Evolutionary conservation across 306 rosid species (phyloP), one percentile per base, ranked within the genome.

Genomic region (Glycyrrhiza uralensis): DNA sequence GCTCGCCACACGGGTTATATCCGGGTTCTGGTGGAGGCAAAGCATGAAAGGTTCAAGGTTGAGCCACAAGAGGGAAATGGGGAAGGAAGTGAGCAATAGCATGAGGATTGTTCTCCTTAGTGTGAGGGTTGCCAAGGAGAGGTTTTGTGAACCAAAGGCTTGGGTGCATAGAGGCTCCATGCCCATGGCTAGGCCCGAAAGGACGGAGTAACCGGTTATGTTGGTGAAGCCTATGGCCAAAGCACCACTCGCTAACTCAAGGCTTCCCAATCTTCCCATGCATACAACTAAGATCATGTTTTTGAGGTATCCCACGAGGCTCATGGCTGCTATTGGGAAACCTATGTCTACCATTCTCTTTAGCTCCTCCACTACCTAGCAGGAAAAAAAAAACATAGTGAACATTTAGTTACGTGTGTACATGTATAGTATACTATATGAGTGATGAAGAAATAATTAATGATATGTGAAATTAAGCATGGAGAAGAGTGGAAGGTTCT

Each of bases 191-290:
- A 90, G 63, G 20, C 96, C 93, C 0, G 93, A 87, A 4, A 90
- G 86, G 64, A 90, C 88, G 0, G 91, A 90, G 83, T 86, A 90
- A 20, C 93, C 96, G 3, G 91, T 86, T 74, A 90, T 82, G 82
- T 90, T 90, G 35, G 96, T 87, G 89, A 86, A 87, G 71, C 96
- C 93, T 22, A 90, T 75, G 82, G 93, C 93, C 24, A 90, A 82
- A 45, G 96, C 89, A 3, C 91, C 93, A 4, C 89, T 90, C 0
- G 96, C 96, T 20, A 90, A 70, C 65, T 90, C 91, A 0, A 90
- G 81, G 64, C 88, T 90, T 71, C 96, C 96, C 14, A 90, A 66
- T 75, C 82, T 86, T 46, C 96, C 96, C 93, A 90, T 86, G 93
- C 88, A 90, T 2, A 84, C 69, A 39, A 90, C 94, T 39, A 76